Evolutionary conservation across 176 grass and related monocot genomes (phyloP).

Genomic region (Zizania latifolia): DNA sequence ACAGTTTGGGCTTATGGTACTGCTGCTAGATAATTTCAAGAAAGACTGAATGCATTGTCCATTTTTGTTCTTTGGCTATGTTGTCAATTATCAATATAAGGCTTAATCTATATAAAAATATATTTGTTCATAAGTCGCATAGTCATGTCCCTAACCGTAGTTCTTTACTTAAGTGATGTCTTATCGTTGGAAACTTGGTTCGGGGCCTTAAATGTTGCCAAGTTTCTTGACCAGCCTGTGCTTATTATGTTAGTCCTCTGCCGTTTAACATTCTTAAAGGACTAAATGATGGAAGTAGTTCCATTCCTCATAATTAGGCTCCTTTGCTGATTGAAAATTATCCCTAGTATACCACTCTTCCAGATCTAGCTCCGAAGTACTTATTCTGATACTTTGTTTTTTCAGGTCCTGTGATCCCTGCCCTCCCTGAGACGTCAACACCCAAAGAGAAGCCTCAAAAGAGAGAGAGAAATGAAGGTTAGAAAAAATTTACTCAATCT

Average conservation of each 20-base stretch:
- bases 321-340: background rate
- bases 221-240: background rate
- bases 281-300: constrained; percentile 14
- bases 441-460: constrained; percentile 77
- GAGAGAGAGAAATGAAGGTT: constrained; percentile 89
- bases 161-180: background rate
- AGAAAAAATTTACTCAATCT: constrained; percentile 18
- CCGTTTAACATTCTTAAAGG: constrained; percentile 24
- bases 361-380: background rate
- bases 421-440: constrained; percentile 46
- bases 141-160: background rate
- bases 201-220: background rate
- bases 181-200: constrained; percentile 6
- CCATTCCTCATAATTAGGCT: constrained; percentile 12
- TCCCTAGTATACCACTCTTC: background rate
- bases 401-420: constrained; percentile 30
- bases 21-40: background rate
- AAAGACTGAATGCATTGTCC: background rate
- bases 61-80: background rate
- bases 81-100: background rate
- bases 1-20: too few relatives aligned
- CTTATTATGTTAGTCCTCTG: constrained; percentile 9
- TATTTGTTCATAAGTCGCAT: constrained; percentile 16
- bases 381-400: constrained; percentile 21
- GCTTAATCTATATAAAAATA: background rate